Evolutionary conservation across 2,329 filamentous ascomycete species (phyloP).

Genomic region (Zalaria obscura): DNA sequence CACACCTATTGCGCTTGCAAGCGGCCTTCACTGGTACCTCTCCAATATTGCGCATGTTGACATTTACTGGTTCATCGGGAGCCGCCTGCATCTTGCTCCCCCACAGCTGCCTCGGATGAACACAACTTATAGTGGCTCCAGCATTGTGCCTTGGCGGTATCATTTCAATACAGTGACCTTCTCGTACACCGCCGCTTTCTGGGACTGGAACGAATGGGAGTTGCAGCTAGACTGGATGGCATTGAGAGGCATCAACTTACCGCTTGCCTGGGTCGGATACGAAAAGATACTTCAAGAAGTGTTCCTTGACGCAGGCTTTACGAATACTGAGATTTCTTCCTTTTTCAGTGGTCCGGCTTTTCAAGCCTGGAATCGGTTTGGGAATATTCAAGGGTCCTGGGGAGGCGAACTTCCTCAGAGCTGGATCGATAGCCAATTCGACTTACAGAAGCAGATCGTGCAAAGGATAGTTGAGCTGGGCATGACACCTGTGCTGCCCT

Average conservation of each 20-base stretch:
- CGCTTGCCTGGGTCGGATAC: constrained; percentile 37
- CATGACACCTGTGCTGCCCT: constrained; percentile 37
- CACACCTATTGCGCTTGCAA: constrained; percentile 9
- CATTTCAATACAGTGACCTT: constrained; percentile 42
- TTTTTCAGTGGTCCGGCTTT: constrained; percentile 39
- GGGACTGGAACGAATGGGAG: constrained; percentile 41
- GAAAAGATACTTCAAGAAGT: constrained; percentile 37
- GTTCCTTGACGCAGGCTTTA: constrained; percentile 32
- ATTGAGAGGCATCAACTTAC: constrained; percentile 36
- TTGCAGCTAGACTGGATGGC: constrained; percentile 39
- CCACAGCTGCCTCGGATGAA: constrained; percentile 16
- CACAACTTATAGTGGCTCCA: constrained; percentile 23
- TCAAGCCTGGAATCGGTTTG: constrained; percentile 40
- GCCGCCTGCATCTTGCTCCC: constrained; percentile 21
- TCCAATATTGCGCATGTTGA: constrained; percentile 28
- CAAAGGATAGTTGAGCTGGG: constrained; percentile 37
- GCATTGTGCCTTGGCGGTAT: constrained; percentile 33
- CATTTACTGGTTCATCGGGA: constrained; percentile 34
- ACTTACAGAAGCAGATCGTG: constrained; percentile 34
- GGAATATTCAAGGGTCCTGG: constrained; percentile 39
- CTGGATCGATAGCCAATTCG: constrained; percentile 36
- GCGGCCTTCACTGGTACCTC: constrained; percentile 27
- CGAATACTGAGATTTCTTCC: constrained; percentile 27
- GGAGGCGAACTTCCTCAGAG: constrained; percentile 26
- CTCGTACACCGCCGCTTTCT: constrained; percentile 37